Evolutionary conservation across 495 filamentous ascomycete genomes (phyloP), one percentile per base, ranked within the genome.

Genomic region (Aspergillus carlsbadensis): DNA sequence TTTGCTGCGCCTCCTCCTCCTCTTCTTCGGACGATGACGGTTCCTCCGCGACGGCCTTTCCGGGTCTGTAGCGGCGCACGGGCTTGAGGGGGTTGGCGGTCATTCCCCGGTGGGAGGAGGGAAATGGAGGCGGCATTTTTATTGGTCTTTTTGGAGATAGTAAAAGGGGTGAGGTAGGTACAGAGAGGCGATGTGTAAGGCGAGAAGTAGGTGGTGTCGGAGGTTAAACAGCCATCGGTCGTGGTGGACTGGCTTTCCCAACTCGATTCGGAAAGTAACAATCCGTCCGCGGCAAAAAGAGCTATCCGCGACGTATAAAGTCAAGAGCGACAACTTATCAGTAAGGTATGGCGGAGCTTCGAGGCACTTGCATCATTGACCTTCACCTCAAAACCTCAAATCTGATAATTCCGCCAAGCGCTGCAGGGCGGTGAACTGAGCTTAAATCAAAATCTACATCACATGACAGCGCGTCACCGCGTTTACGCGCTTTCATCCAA

Each of bases 31-130:
- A 74, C 40, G 87, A 92, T 18, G 82, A 87, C 2, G 72, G 70
- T 31, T 89, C 87, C 62, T 86, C 84, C 8, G 81, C 86, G 41
- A 86, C 70, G 21, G 88, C 73, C 74, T 97, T 98, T 59, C 93
- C 93, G 31, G 92, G 86, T 39, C 92, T 84, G 68, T 96, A 89
- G 21, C 95, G 87, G 45, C 60, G 54, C 6, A 41, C 39, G 1
- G 92, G 89, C 62, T 85, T 86, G 57, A 87, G 71, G 4, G 90
- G 91, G 68, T 98, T 96, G 40, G 91, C 91, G 62, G 93, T 97
- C 93, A 98, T 97, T 57, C 89, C 87, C 74, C 91, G 93, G 50
- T 74, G 69, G n/a, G 64, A 56, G 51, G 74, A 73, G 24, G 73
- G 72, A 34, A 77, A 66, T 8, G 72, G 74, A 50, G 75, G 76